Percentiles rank a stretch among this genome's conserved stretches.
phyloP scores from a whole-genome alignment of 345 rosid genomes.

The Limnanthes douglasii region DNA sequence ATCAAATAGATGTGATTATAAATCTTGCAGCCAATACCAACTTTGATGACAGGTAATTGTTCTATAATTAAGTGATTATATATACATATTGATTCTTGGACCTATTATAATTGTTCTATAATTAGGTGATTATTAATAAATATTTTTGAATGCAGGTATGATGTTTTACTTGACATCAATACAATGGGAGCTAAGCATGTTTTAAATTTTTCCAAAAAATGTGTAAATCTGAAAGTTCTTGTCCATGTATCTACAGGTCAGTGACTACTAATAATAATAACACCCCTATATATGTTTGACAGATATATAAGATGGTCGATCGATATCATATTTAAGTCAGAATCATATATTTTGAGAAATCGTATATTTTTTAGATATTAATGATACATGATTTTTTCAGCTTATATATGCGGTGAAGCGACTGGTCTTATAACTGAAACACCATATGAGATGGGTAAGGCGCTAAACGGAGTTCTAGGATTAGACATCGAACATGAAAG shows the following conservation, averaged over 20 bases:
- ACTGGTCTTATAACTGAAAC: slow-evolving; percentile 34
- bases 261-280: no score
- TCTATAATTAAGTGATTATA: no score
- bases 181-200: slow-evolving; percentile 34
- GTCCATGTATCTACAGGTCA: slow-evolving; percentile 76
- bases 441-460: slow-evolving; percentile 30
- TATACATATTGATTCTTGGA: no score
- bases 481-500: slow-evolving; percentile 38
- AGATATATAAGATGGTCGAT: no score
- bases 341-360: no score
- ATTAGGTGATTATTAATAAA: no score
- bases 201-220: slow-evolving; percentile 36
- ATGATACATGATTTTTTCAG: slow-evolving; percentile 15
- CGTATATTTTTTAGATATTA: no score
- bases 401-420: slow-evolving; percentile 60
- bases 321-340: no score
- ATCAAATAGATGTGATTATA: no score
- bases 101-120: neutral
- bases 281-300: no score
- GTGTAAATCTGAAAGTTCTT: slow-evolving; percentile 19
- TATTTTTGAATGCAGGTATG: slow-evolving; percentile 12
- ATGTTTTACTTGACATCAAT: slow-evolving; percentile 36
- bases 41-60: no score
- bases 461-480: slow-evolving; percentile 30
- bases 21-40: no score